Percentiles rank a stretch among this genome's conserved stretches.
phyloP scores from a whole-genome alignment of 192 early-diverging fungal genomes.

The Polychytrium aggregatum region DNA sequence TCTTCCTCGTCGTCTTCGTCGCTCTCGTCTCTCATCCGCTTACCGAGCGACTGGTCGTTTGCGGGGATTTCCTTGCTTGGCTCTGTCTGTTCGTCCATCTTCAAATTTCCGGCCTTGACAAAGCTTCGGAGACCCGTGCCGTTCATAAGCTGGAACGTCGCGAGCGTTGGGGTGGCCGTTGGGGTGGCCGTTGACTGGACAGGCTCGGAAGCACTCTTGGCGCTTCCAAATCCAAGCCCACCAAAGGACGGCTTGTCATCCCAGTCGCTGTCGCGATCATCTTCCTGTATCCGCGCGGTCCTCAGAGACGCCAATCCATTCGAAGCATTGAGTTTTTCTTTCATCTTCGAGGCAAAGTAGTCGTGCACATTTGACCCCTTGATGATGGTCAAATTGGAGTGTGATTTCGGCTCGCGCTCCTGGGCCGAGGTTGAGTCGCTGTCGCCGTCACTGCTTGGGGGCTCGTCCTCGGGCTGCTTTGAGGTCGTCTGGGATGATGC shows the following conservation, averaged over 20 bases:
- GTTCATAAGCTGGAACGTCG: neutral
- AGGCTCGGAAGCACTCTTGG: neutral
- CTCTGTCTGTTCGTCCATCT: constrained; percentile 5
- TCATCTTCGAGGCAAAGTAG: constrained; percentile 33
- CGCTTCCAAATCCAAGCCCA: constrained; percentile 12
- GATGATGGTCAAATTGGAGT: constrained; percentile 2
- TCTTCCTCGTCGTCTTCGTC: constrained; percentile 9
- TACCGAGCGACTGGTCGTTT: no score
- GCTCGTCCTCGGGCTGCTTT: neutral
- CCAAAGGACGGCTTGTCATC: constrained; percentile 10
- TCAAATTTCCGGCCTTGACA: constrained; percentile 1
- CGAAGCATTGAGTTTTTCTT: constrained; percentile 2
- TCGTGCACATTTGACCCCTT: constrained; percentile 16
- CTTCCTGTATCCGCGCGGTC: neutral
- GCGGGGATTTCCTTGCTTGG: no score
- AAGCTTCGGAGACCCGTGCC: constrained; percentile 1
- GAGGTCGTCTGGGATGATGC: constrained; percentile 3
- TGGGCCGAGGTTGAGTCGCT: neutral
- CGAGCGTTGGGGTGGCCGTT: neutral
- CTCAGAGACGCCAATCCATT: neutral
- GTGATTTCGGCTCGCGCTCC: neutral
- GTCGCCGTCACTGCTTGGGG: neutral
- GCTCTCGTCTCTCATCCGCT: no score
- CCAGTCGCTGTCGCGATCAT: constrained; percentile 15
- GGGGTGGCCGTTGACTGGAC: neutral